A percentile compares a stretch with the other conserved stretches of the same genome.
Conservation (phyloP, 1,284 basidiomycete species). For the Malassezia cuniculi region DNA sequence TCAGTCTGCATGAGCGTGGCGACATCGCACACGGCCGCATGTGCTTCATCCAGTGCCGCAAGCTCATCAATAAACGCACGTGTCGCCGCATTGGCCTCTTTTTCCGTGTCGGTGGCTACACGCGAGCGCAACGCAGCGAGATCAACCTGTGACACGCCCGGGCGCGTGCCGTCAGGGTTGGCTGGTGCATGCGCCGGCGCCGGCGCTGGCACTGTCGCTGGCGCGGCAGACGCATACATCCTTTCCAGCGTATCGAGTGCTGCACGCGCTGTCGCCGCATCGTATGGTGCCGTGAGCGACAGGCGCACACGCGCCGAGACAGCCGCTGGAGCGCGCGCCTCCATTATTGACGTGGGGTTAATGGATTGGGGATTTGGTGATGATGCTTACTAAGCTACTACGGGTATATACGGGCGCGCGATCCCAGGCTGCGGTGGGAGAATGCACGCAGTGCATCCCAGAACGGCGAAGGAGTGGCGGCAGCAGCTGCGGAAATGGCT, state of each 20-base stretch:
- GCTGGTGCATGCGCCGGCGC: no score
- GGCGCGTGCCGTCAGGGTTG: no score
- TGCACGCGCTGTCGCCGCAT: background rate
- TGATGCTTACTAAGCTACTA: no score
- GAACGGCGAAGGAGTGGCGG: background rate
- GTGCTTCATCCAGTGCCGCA: background rate
- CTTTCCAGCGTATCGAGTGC: background rate
- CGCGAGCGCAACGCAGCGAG: no score
- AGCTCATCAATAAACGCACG: slow-evolving; percentile 2
- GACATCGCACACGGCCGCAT: background rate
- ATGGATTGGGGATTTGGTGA: no score
- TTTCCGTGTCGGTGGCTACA: slow-evolving; percentile 1
- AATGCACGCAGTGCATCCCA: slow-evolving; percentile 4
- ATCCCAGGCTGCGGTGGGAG: no score
- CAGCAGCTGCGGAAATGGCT: slow-evolving; percentile 8
- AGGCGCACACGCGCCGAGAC: background rate
- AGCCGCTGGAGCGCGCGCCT: no score
- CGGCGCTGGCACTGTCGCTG: background rate
- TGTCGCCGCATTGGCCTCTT: slow-evolving; percentile 1
- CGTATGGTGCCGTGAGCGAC: slow-evolving; percentile 1
- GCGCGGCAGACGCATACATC: background rate
- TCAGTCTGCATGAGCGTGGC: background rate
- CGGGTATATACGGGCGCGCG: no score
- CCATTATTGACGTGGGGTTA: no score
- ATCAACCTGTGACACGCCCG: no score